Evolutionary conservation across 148 eudicot genomes (phyloP).

Genomic region (Chenopodium formosanum): DNA sequence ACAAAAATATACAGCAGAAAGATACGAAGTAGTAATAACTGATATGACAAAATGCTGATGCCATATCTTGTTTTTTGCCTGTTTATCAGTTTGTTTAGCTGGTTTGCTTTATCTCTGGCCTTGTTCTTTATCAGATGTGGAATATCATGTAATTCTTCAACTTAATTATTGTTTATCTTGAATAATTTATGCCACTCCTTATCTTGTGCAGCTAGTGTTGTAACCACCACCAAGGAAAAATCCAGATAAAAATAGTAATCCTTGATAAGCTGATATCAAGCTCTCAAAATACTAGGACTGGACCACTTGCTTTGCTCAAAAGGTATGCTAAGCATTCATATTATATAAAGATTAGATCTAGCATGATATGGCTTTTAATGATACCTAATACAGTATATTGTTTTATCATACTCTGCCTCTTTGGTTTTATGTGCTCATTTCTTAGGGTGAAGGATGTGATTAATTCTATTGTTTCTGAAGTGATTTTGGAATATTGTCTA

Average conservation of each 20-base stretch:
- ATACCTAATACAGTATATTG: background rate
- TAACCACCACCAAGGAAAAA: constrained; percentile 20
- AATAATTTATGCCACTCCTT: constrained; percentile 13
- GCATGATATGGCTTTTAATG: constrained; percentile 9
- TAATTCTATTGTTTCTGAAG: constrained; percentile 13
- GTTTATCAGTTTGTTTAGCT: constrained; percentile 9
- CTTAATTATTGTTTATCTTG: constrained; percentile 17
- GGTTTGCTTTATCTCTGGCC: constrained; percentile 10
- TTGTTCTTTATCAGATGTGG: background rate
- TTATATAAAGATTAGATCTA: constrained; percentile 20
- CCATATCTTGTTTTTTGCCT: constrained; percentile 3
- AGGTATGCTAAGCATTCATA: constrained; percentile 28
- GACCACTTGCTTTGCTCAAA: constrained; percentile 26
- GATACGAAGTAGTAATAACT: background rate
- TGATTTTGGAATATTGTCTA: background rate
- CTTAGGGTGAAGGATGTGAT: constrained; percentile 9
- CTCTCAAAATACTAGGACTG: constrained; percentile 19
- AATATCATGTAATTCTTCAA: constrained; percentile 5
- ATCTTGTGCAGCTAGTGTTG: constrained; percentile 30
- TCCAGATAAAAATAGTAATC: background rate
- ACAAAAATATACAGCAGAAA: background rate
- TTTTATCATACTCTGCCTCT: constrained; percentile 8
- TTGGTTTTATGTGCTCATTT: constrained; percentile 5
- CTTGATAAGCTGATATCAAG: constrained; percentile 27
- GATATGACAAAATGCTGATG: constrained; percentile 22